Conservation (phyloP, 1,284 basidiomycete species). For the Gomphus sp. region DNA sequence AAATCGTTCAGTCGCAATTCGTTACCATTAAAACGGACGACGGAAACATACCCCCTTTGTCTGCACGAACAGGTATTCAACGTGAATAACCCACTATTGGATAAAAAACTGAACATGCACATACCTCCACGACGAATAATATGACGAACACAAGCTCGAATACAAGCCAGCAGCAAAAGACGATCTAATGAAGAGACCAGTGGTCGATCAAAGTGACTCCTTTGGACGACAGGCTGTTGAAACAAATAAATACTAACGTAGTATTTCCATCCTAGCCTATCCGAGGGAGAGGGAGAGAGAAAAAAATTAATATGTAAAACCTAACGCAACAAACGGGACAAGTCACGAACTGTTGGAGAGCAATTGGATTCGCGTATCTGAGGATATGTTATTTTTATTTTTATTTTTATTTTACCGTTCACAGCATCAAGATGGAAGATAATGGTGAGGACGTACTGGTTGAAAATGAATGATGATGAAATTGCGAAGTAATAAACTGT, state of each 20-base stretch:
- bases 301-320: neutral
- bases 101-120: conserved; percentile 14
- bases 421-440: neutral
- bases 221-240: neutral
- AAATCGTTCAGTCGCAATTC: neutral
- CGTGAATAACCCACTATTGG: neutral
- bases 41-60: conserved; percentile 5
- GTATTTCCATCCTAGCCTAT: conserved; percentile 30
- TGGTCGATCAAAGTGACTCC: neutral
- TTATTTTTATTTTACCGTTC: too few species aligned
- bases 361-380: conserved; percentile 10
- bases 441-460: conserved; percentile 25
- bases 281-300: neutral
- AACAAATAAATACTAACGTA: conserved; percentile 18
- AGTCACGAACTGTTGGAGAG: conserved; percentile 5
- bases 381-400: neutral
- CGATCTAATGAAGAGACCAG: conserved; percentile 26
- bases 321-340: neutral
- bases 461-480: conserved; percentile 25
- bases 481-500: conserved; percentile 17
- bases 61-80: neutral
- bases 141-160: conserved; percentile 31
- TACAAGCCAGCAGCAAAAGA: conserved; percentile 33
- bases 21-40: neutral
- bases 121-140: conserved; percentile 31